phyloP scores from a whole-genome alignment of 805 yeast genomes.

The Dipodascopsis tothii region DNA sequence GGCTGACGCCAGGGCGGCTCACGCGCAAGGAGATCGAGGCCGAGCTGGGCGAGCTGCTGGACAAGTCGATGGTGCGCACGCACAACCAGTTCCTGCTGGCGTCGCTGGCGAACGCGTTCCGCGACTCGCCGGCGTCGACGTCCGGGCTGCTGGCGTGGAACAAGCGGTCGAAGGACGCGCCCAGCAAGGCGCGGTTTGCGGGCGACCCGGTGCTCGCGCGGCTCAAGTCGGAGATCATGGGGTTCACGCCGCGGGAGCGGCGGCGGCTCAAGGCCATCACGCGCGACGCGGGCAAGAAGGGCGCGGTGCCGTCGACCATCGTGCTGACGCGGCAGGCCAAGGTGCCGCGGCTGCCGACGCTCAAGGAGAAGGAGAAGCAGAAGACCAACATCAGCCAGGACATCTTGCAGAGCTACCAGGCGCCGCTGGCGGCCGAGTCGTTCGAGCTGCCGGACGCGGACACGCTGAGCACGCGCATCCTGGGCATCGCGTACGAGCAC shows the following conservation, averaged over 20 bases:
- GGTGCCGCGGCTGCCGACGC: conserved; percentile 79
- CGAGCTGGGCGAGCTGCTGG: conserved; percentile 51
- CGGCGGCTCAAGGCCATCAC: conserved; percentile 76
- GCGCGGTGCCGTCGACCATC: conserved; percentile 35
- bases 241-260: conserved; percentile 76
- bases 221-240: conserved; percentile 77
- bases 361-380: conserved; percentile 31
- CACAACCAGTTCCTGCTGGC: conserved; percentile 81
- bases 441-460: conserved; percentile 79
- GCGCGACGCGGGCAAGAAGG: conserved; percentile 72
- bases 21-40: conserved; percentile 66
- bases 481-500: conserved; percentile 80
- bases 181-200: conserved; percentile 38
- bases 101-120: conserved; percentile 73
- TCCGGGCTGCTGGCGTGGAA: conserved; percentile 39
- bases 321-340: conserved; percentile 41
- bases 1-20: conserved; percentile 52
- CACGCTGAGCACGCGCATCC: conserved; percentile 56
- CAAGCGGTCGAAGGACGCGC: conserved; percentile 42
- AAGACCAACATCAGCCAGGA: conserved; percentile 60
- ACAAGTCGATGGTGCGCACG: conserved; percentile 44
- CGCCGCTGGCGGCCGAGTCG: conserved; percentile 69
- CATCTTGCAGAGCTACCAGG: conserved; percentile 73
- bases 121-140: conserved; percentile 62
- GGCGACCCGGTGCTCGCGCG: conserved; percentile 64